phyloP scores from a whole-genome alignment of 202 grass and related monocot species.

The Saccharum hybrid region DNA sequence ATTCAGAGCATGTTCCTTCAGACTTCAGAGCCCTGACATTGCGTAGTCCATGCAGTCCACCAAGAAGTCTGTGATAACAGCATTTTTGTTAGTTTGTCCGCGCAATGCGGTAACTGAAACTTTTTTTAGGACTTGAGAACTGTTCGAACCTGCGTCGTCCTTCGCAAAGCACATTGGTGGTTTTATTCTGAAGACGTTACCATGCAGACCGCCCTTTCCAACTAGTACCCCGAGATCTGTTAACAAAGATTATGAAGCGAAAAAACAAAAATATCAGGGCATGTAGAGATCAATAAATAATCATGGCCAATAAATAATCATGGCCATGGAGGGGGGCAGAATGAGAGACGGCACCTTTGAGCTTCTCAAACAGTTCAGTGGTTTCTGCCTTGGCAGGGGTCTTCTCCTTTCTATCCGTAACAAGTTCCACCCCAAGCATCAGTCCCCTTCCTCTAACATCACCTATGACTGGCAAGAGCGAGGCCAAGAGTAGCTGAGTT shows the following conservation, averaged over 20 bases:
- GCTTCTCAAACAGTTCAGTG: constrained; percentile 78
- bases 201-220: constrained; percentile 85
- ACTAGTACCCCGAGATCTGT: constrained; percentile 82
- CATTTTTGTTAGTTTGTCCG: constrained; percentile 8
- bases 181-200: constrained; percentile 96
- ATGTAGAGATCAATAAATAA: background rate
- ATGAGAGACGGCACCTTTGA: constrained; percentile 60
- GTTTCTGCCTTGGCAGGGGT: constrained; percentile 89
- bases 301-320: background rate
- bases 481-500: background rate
- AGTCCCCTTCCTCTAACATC: constrained; percentile 97
- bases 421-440: constrained; percentile 96
- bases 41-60: constrained; percentile 86
- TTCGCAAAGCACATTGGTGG: constrained; percentile 97
- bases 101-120: background rate
- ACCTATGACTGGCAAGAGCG: constrained; percentile 74
- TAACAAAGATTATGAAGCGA: background rate
- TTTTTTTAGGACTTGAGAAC: background rate
- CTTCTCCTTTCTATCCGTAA: constrained; percentile 83
- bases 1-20: background rate
- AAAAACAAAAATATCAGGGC: background rate
- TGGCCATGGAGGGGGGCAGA: background rate
- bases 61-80: constrained; percentile 69
- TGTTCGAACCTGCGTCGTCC: constrained; percentile 75
- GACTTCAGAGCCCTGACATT: constrained; percentile 69